Evolutionary conservation across 2,329 filamentous ascomycete genomes (phyloP).

Genomic region (Microsporum ferrugineum): DNA sequence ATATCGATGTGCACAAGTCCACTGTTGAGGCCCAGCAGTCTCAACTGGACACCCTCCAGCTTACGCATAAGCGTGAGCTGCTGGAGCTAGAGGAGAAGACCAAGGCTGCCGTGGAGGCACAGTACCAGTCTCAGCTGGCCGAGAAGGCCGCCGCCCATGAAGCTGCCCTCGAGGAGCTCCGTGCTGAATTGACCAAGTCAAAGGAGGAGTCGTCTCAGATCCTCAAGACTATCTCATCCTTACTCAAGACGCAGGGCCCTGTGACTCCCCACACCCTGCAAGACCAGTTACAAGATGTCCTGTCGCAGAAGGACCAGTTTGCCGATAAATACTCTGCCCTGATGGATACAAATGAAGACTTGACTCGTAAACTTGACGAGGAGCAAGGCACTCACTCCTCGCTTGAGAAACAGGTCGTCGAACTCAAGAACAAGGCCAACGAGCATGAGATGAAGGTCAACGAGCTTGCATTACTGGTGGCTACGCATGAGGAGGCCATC

Average conservation of each 20-base stretch:
- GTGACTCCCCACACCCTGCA: constrained; percentile 47
- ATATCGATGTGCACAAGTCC: constrained; percentile 46
- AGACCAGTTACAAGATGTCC: constrained; percentile 49
- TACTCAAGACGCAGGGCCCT: constrained; percentile 31
- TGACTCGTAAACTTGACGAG: constrained; percentile 28
- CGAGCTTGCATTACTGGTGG: constrained; percentile 42
- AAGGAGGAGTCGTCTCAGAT: constrained; percentile 55
- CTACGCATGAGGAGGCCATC: constrained; percentile 36
- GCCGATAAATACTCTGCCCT: constrained; percentile 33
- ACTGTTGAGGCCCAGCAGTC: constrained; percentile 44
- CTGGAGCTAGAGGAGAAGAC: constrained; percentile 29
- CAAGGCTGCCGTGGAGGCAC: constrained; percentile 27
- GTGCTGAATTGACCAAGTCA: constrained; percentile 53
- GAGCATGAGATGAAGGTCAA: constrained; percentile 44
- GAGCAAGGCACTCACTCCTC: constrained; percentile 23
- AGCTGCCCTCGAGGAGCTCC: constrained; percentile 46
- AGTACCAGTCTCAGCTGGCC: constrained; percentile 24
- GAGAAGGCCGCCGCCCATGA: constrained; percentile 51
- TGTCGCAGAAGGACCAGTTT: constrained; percentile 34
- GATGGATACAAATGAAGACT: constrained; percentile 30
- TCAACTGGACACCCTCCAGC: constrained; percentile 42
- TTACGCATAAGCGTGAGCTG: constrained; percentile 40
- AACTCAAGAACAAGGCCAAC: constrained; percentile 29
- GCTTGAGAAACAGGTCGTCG: constrained; percentile 26
- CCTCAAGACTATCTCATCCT: constrained; percentile 46